Percentiles rank a stretch among this genome's conserved stretches.
phyloP scores from a whole-genome alignment of 192 early-diverging fungal species.

The Coemansia guatemalensis region DNA sequence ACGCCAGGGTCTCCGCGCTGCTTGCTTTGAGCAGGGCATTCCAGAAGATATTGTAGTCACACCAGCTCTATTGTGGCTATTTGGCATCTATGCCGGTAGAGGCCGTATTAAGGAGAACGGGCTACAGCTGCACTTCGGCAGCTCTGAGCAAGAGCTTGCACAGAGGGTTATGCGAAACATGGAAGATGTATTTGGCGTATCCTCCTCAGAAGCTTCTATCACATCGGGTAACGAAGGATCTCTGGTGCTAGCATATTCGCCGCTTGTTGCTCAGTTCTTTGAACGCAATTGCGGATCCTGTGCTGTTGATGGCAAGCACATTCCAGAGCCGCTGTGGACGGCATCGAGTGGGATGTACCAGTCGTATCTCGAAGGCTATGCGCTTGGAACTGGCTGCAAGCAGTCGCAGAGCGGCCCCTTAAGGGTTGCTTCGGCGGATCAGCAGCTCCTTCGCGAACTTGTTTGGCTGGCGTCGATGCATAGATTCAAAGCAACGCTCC shows the following conservation, averaged over 20 bases:
- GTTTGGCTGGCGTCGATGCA: conserved; percentile 52
- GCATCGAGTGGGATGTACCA: conserved; percentile 14
- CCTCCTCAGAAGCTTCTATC: not conserved
- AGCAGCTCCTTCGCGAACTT: conserved; percentile 32
- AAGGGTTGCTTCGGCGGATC: conserved; percentile 16
- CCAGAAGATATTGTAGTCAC: conserved; percentile 14
- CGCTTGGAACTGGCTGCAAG: conserved; percentile 5
- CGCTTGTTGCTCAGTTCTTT: conserved; percentile 31
- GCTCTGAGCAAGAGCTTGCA: conserved; percentile 10
- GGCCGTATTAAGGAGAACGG: not conserved
- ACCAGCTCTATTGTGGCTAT: conserved; percentile 20
- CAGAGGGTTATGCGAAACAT: conserved; percentile 1
- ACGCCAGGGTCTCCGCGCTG: conserved; percentile 11
- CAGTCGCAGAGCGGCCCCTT: not conserved
- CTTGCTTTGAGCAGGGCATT: conserved; percentile 19
- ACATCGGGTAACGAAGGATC: not conserved
- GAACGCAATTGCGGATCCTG: conserved; percentile 20
- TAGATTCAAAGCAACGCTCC: conserved; percentile 17
- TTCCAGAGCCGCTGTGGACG: conserved; percentile 45
- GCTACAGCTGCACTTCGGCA: conserved; percentile 14
- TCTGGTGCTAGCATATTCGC: conserved; percentile 7
- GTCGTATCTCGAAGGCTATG: conserved; percentile 27
- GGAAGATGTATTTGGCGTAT: conserved; percentile 15
- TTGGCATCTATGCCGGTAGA: conserved; percentile 32
- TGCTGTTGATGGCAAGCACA: not conserved